These are phyloP conservation scores for Aspergillus brunneoviolaceus DNA, from an alignment of 2,329 filamentous ascomycete species.

Conservation along the genomic window DNA sequence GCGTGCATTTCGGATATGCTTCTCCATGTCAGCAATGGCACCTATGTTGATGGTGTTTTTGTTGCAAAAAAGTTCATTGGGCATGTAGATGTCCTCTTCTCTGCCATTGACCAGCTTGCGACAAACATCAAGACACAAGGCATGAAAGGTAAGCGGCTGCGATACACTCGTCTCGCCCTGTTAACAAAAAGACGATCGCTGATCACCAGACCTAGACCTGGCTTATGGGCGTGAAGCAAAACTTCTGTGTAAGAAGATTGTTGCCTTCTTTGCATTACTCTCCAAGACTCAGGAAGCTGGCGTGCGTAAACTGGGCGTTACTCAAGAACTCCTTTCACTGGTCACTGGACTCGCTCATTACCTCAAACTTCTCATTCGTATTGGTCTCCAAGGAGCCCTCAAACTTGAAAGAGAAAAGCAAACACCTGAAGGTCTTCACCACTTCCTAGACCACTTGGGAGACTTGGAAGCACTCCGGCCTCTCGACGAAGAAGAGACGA, in stretches of 20 bases:
- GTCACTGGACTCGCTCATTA: conserved; percentile 97
- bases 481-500: conserved; percentile 58
- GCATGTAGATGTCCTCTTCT: conserved; percentile 91
- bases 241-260: conserved; percentile 98
- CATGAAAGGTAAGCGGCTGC: conserved; percentile 65
- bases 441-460: conserved; percentile 79
- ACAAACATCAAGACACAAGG: conserved; percentile 65
- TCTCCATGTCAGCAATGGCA: conserved; percentile 94
- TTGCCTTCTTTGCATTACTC: conserved; percentile 92
- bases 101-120: conserved; percentile 82
- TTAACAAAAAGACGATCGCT: conserved; percentile 19
- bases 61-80: conserved; percentile 95
- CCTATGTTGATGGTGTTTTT: conserved; percentile 90
- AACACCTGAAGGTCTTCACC: conserved; percentile 71
- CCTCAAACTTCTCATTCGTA: conserved; percentile 93
- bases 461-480: conserved; percentile 76
- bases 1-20: conserved; percentile 99
- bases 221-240: conserved; percentile 96
- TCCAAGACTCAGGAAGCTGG: conserved; percentile 92
- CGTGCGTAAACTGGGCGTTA: conserved; percentile 89
- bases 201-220: conserved; percentile 58
- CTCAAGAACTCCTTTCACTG: conserved; percentile 94
- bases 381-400: conserved; percentile 89
- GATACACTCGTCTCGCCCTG: neutral
- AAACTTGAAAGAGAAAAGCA: conserved; percentile 83